Percentiles rank a stretch among this genome's conserved stretches.
These are phyloP conservation scores for Mortierella sp. DNA, from an alignment of 371 early-diverging fungal species.

Conservation along the genomic window DNA sequence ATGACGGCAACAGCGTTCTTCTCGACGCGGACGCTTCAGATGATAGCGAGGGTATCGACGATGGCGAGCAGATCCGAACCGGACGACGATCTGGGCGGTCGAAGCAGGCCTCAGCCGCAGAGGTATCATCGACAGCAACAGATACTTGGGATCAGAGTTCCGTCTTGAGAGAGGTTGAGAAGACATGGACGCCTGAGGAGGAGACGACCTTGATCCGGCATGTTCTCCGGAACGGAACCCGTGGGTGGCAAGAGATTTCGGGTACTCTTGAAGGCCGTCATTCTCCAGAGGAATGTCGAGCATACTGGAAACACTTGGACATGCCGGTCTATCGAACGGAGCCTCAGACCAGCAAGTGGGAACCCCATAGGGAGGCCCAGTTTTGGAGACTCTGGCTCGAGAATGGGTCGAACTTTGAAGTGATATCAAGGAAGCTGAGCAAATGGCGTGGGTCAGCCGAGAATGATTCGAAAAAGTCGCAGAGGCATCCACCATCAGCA, in stretches of 20 bases:
- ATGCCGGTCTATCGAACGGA: constrained; percentile 31
- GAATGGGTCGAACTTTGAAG: constrained; percentile 30
- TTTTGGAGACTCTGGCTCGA: constrained; percentile 52
- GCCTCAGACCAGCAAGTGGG: constrained; percentile 2
- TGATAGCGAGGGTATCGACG: constrained; percentile 6
- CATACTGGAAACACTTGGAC: constrained; percentile 49
- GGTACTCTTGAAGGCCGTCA: constrained; percentile 9
- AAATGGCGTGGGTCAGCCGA: not conserved
- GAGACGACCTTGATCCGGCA: constrained; percentile 43
- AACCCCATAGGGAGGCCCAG: constrained; percentile 10
- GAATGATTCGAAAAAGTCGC: not conserved
- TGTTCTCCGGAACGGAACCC: constrained; percentile 39
- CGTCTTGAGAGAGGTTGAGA: constrained; percentile 10
- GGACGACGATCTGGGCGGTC: constrained; percentile 20
- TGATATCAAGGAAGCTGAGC: constrained; percentile 18
- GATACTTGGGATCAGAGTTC: constrained; percentile 29
- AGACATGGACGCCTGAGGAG: constrained; percentile 29
- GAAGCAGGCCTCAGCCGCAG: not conserved
- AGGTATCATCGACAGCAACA: not conserved
- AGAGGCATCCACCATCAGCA: not conserved
- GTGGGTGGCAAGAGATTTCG: constrained; percentile 33
- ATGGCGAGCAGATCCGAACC: not conserved
- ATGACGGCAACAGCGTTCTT: constrained; percentile 4
- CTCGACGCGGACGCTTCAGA: not conserved
- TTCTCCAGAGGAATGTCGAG: constrained; percentile 46